Base-by-base conservation (phyloP, 2,329 filamentous ascomycete genomes). In the Fusarium sp. region DNA sequence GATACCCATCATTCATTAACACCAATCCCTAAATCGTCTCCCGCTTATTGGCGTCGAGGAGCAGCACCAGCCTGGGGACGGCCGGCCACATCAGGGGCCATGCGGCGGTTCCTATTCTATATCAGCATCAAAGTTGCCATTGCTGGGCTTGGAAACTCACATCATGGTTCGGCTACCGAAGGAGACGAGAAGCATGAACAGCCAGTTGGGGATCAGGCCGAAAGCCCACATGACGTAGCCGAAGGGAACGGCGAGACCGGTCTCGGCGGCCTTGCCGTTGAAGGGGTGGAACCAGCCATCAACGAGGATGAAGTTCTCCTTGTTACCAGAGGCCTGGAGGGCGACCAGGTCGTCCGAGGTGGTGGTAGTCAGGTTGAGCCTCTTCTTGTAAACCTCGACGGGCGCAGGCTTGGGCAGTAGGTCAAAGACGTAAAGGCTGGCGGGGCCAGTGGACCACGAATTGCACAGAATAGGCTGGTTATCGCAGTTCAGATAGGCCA, bases 271-370 rank as follows among this genome's bases (percentile, higher is more conserved):
- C 66, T 82, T 80, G 67, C 92, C 91, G 74, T 92, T 87, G 76
- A 93, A 91, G 66, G 92, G 92, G 79, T 95, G 92, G 84, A 91
- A 93, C 76, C 85, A 83, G 56, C 91, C 90, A 71, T 92, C 88
- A 60, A 85, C 77, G 40, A 80, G 76, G 31, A 74, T 76, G 75
- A 84, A 83, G 44, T 78, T 77, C 71, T 87, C 86, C 76, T 88
- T 78, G 68, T 70, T 75, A 63, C 76, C 84, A 73, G 86, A 80
- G 64, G 85, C 79, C 70, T 87, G 84, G 58, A 92, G 81, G 62
- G 87, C 82, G 56, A 87, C 81, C 69, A 93, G 84, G 61, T 89
- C 87, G 62, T 89, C 84, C 33, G 87, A 81, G 18, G 89, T 90
- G 63, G 88, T 86, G 65, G 87, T 89, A 69, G 90, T 92, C 74